Evolutionary conservation across 345 rosid species (phyloP).

Genomic region (Hypericum androsaemum): DNA sequence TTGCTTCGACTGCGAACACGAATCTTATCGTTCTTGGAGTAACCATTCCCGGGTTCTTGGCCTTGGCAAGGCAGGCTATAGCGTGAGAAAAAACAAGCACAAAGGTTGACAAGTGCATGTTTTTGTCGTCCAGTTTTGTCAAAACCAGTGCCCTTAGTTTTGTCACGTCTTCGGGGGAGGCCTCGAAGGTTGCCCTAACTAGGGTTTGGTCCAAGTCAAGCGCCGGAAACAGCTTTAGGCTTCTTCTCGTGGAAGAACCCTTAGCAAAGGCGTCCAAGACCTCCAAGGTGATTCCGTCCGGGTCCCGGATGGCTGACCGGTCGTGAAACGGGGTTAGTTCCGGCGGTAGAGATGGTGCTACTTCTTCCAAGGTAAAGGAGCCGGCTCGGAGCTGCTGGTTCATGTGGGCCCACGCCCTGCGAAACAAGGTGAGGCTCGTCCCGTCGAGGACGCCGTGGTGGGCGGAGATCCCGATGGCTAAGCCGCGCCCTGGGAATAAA

Average conservation of each 20-base stretch:
- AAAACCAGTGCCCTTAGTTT: not conserved
- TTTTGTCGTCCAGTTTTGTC: no score
- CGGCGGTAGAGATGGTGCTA: not conserved
- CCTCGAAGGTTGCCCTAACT: not conserved
- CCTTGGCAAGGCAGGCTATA: not conserved
- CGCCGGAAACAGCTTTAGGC: no score
- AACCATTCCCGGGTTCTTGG: not conserved
- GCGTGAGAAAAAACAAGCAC: not conserved
- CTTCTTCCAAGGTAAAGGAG: no score
- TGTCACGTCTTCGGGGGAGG: not conserved
- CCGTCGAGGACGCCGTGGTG: conserved; percentile 13
- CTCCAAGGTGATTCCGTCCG: no score
- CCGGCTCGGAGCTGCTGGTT: not conserved
- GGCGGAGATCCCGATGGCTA: not conserved
- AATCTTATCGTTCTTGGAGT: not conserved
- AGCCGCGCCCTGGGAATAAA: conserved; percentile 5
- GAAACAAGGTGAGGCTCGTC: conserved; percentile 1
- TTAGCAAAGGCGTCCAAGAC: no score
- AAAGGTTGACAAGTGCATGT: not conserved
- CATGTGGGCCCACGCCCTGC: conserved; percentile 13
- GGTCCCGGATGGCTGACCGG: no score
- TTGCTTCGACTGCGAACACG: not conserved
- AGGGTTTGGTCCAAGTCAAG: no score
- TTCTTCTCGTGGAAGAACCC: no score
- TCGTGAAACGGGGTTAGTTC: no score